A percentile compares a stretch with the other conserved stretches of the same genome.
Conservation (phyloP, 1,284 basidiomycete genomes). For the Naganishia sp. region DNA sequence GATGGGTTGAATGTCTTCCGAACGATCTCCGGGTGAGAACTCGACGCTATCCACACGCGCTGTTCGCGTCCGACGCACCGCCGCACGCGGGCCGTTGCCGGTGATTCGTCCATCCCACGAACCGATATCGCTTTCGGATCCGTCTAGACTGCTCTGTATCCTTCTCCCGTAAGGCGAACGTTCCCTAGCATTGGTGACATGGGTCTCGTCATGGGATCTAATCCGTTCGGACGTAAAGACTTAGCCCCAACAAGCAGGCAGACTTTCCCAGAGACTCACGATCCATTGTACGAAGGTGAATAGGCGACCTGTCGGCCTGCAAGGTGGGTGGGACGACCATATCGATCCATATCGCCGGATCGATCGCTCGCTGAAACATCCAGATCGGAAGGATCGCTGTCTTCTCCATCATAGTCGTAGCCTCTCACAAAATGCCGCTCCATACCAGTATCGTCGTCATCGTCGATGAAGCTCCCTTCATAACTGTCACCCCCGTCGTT, state of each 20-base stretch:
- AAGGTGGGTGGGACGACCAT: slow-evolving; percentile 9
- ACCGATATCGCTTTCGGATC: background rate
- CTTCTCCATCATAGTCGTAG: slow-evolving; percentile 16
- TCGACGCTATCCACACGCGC: too few relatives aligned
- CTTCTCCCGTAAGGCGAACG: slow-evolving; percentile 33
- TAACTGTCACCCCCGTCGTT: slow-evolving; percentile 18
- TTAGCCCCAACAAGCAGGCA: background rate
- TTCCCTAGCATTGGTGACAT: background rate
- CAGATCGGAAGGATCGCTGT: slow-evolving; percentile 17
- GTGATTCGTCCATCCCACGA: background rate
- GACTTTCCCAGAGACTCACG: slow-evolving; percentile 2
- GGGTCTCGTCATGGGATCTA: too few relatives aligned
- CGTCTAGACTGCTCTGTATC: background rate
- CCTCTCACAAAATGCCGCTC: slow-evolving; percentile 20
- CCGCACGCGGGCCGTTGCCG: background rate
- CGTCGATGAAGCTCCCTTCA: slow-evolving; percentile 40
- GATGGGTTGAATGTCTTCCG: too few relatives aligned
- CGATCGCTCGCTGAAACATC: slow-evolving; percentile 27
- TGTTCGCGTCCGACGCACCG: background rate
- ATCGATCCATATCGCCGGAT: slow-evolving; percentile 14
- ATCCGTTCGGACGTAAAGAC: background rate
- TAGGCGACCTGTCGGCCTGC: slow-evolving; percentile 5
- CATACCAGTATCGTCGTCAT: slow-evolving; percentile 33
- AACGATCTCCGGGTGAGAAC: too few relatives aligned
- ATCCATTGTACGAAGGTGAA: slow-evolving; percentile 4